phyloP scores from a whole-genome alignment of 2,329 filamentous ascomycete species.

The Talaromyces sp. region DNA sequence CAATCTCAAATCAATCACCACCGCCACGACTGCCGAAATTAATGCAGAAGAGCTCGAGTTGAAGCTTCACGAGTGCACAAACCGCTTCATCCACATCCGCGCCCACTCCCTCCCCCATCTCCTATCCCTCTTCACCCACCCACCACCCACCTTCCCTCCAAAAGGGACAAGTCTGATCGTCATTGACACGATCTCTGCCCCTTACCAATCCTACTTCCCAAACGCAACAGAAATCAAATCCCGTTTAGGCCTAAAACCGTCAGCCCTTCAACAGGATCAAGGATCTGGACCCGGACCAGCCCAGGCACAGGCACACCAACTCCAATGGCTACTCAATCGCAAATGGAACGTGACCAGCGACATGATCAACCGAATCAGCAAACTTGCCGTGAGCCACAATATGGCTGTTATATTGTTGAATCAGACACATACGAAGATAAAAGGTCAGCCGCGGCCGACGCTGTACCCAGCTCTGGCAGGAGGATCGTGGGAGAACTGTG shows the following conservation, averaged over 20 bases:
- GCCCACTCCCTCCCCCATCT: conserved; percentile 60
- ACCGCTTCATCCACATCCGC: conserved; percentile 63
- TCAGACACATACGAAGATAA: conserved; percentile 79
- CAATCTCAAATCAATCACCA: conserved; percentile 12
- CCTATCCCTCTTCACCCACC: conserved; percentile 68
- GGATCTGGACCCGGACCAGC: neutral
- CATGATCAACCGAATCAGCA: conserved; percentile 59
- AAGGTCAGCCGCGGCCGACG: conserved; percentile 61
- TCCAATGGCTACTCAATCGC: conserved; percentile 34
- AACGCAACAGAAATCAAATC: conserved; percentile 45
- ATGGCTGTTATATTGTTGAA: conserved; percentile 72
- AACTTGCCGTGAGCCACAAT: conserved; percentile 60
- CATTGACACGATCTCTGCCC: conserved; percentile 71
- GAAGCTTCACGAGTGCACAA: conserved; percentile 30
- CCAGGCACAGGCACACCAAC: conserved; percentile 35
- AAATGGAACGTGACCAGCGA: conserved; percentile 63
- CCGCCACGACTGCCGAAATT: neutral
- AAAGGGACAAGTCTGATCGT: conserved; percentile 64
- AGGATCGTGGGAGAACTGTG: conserved; percentile 72
- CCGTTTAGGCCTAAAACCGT: conserved; percentile 21
- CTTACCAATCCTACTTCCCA: conserved; percentile 75
- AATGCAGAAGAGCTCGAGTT: conserved; percentile 11
- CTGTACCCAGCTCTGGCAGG: conserved; percentile 73
- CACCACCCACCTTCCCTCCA: conserved; percentile 63
- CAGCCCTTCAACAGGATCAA: conserved; percentile 14